Evolutionary conservation across 441 rosid species (phyloP).

Genomic region (Syzygium malaccense): DNA sequence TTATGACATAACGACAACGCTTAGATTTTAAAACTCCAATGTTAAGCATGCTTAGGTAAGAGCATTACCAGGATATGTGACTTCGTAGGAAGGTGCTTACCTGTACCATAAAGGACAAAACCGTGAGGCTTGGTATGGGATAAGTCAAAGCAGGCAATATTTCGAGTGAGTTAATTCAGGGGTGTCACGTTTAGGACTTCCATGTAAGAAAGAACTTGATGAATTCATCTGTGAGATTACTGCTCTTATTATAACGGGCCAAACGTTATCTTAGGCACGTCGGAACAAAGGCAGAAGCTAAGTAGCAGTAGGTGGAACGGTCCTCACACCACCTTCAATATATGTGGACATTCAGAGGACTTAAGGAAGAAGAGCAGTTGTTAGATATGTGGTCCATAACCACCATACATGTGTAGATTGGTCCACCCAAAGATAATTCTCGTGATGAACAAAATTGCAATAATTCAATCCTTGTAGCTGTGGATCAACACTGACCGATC

Average conservation of each 20-base stretch:
- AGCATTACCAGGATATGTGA: not conserved
- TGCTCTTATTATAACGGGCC: not conserved
- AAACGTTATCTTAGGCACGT: not conserved
- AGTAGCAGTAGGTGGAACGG: not conserved
- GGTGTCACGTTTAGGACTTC: not conserved
- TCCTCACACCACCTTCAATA: not conserved
- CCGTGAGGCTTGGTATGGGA: not conserved
- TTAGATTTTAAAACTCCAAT: not conserved
- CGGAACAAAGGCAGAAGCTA: not conserved
- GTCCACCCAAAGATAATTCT: not conserved
- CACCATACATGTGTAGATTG: not conserved
- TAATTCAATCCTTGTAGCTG: not conserved
- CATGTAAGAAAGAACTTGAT: not conserved
- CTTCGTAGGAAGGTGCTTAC: not conserved
- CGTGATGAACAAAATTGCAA: not conserved
- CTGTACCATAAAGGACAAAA: not conserved
- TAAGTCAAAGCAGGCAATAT: not conserved
- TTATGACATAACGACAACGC: not conserved
- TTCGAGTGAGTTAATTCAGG: not conserved
- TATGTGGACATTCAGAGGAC: not conserved
- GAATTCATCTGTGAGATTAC: not conserved
- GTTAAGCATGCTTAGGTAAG: not conserved
- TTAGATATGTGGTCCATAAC: not conserved
- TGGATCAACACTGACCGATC: not conserved
- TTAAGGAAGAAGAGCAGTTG: not conserved